Conservation (phyloP, 805 yeast genomes). For the Myxozyma neotropica region DNA sequence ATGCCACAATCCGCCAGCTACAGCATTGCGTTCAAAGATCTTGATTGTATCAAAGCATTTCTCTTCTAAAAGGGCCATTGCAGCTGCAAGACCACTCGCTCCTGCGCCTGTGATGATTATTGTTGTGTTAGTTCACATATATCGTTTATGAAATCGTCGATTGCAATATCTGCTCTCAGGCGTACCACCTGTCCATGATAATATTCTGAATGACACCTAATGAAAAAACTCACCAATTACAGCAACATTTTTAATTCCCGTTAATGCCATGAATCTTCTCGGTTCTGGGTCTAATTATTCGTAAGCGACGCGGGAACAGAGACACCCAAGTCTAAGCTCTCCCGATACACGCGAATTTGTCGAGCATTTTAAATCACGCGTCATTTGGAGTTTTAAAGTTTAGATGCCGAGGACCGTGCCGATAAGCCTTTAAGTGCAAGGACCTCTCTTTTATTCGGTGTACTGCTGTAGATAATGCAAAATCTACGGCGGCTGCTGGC, state of each 20-base stretch:
- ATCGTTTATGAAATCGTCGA: too few species aligned
- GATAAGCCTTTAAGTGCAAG: not conserved
- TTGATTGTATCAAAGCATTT: constrained; percentile 50
- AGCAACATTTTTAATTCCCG: constrained; percentile 13
- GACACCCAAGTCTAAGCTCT: too few species aligned
- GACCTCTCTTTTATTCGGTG: not conserved
- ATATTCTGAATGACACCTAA: not conserved
- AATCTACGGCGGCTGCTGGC: too few species aligned
- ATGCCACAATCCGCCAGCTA: constrained; percentile 84
- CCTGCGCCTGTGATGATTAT: constrained; percentile 26
- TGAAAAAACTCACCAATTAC: constrained; percentile 10
- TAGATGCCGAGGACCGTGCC: not conserved
- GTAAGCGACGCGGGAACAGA: too few species aligned
- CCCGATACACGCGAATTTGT: not conserved
- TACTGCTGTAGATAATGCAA: too few species aligned
- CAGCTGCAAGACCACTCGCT: constrained; percentile 48
- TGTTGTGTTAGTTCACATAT: too few species aligned
- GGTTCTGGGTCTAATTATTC: too few species aligned
- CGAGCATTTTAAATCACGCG: too few species aligned
- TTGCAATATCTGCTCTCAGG: too few species aligned
- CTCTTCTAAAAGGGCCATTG: constrained; percentile 64
- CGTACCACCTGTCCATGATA: too few species aligned
- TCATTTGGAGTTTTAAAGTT: too few species aligned
- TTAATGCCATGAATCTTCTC: not conserved
- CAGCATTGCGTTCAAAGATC: constrained; percentile 59